Base-by-base conservation (phyloP, 2,329 filamentous ascomycete genomes). In the Cercospora sp. region DNA sequence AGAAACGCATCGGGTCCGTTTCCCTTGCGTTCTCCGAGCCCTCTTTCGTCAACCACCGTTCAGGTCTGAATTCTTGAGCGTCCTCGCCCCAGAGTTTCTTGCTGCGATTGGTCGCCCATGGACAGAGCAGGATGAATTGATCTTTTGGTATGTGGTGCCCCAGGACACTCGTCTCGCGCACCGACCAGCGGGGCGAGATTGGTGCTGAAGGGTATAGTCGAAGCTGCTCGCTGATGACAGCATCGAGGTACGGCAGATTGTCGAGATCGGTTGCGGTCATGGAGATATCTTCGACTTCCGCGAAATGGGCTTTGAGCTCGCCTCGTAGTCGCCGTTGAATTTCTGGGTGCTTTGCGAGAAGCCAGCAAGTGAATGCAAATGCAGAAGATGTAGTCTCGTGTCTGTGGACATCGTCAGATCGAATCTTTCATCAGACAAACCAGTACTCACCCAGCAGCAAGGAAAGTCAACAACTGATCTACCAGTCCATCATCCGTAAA, bases 341-440 rank as follows among this genome's bases (percentile, higher is more conserved):
- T 0, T 81, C 77, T 0, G 82, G 83, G 68, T 86, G 78, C n/a
- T 83, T 83, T 71, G 87, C 87, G n/a, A 95, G 85, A 39, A 89
- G 81, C 74, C 92, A 91, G 4, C 88, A 79, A 4, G 89, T 86
- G 90, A 91, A 94, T 12, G 88, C 90, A 76, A 94, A 83, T 20
- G 91, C 85, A 1, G 88, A 85, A 1, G 91, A 87, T 0, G 91
- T 94, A 1, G 91, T 94, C 80, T 94, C 91, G 77, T 94, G 91
- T 5, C 60, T 63, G 60, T 20, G 26, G 0, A 53, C 5, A 3
- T 8, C 5, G 30, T 63, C 30, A 63, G 60, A 16, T 12, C 13
- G 5, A n/a, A 13, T 12, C 3, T 10, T 30, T 7, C 26, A 9
- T 13, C n/a, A 20, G 20, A 2, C 8, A 9, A 9, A 42, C 2